Base-by-base conservation (phyloP, 2,329 filamentous ascomycete species). In the Claviceps pusilla region DNA sequence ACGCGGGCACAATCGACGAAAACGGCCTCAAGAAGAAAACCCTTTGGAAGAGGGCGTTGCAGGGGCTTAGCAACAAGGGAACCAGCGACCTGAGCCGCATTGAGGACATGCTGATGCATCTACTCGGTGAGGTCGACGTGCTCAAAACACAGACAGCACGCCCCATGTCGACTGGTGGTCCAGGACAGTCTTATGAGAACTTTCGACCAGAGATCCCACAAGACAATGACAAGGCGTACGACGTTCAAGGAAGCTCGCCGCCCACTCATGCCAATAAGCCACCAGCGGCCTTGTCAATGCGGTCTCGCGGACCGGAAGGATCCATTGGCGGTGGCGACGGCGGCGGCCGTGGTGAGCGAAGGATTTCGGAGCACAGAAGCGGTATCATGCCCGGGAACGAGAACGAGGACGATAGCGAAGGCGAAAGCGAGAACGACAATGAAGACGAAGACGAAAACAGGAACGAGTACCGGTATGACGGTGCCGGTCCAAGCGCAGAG, bases 41-140 rank as follows among this genome's bases (percentile, higher is more conserved):
- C 65, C 80, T 98, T n/a, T 93, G 97, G 72, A 87, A 86, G 63
- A 83, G 91, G 58, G 93, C 93, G n/a, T 75, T 98, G 51, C 91
- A 94, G 66, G 90, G 90, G 3, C 75, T 98, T 51, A 89, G 89
- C 61, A 79, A 86, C 64, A 94, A 93, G 72, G 91, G 89, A 52
- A 83, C 86, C 7, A 91, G 86, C 62, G 93, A 98, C 62, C 78
- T 96, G 52, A 81, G 83, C 59, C 86, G 89, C 61, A 95, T 96
- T 58, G 88, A 93, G 67, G 86, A 88, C 57, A 91, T 93, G 86
- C 78, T 98, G 39, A 87, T 93, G 68, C 89, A 95, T 65, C 78
- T 98, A 28, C 80, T 98, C 24, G 86, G 83, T 51, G 93, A 98
- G 66, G 90, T 98, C 7, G 91, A 97, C 66, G 86, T 81, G 49